Evolutionary conservation across 2,329 filamentous ascomycete genomes (phyloP).

Genomic region (Cladosporium sp.): DNA sequence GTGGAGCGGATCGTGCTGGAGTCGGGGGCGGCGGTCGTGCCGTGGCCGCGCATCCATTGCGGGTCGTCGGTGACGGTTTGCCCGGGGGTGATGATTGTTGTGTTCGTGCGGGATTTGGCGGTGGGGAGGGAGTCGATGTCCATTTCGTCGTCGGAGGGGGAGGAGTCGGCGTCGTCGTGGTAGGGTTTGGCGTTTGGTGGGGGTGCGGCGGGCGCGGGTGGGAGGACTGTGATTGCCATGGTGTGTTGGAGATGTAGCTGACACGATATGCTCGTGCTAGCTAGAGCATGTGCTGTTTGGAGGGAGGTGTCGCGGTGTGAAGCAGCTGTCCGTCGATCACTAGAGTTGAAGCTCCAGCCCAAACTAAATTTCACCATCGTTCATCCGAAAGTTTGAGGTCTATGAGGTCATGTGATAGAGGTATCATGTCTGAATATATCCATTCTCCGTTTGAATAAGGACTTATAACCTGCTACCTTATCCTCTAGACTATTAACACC

Average conservation of each 20-base stretch:
- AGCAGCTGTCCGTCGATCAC: too few relatives aligned
- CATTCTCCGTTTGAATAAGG: too few relatives aligned
- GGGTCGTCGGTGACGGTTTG: constrained; percentile 81
- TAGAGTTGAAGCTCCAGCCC: not conserved
- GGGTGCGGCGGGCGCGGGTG: constrained; percentile 40
- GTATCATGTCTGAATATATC: too few relatives aligned
- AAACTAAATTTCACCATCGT: constrained; percentile 1
- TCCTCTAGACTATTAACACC: too few relatives aligned
- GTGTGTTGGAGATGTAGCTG: constrained; percentile 3
- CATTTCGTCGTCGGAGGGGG: constrained; percentile 26
- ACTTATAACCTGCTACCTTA: too few relatives aligned
- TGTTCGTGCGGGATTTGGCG: constrained; percentile 24
- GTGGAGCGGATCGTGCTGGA: constrained; percentile 74
- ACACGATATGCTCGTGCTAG: too few relatives aligned
- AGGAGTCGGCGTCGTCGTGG: constrained; percentile 29
- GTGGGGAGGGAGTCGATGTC: constrained; percentile 47
- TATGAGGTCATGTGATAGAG: too few relatives aligned
- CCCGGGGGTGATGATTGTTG: constrained; percentile 75
- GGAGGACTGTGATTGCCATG: constrained; percentile 56
- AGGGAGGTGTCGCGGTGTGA: too few relatives aligned
- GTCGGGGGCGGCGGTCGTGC: constrained; percentile 66
- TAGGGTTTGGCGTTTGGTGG: constrained; percentile 22
- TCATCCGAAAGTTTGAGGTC: too few relatives aligned
- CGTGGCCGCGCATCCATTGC: constrained; percentile 98
- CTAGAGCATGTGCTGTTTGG: too few relatives aligned